These are phyloP conservation scores for Cordyceps cicadae DNA, from an alignment of 2,329 filamentous ascomycete species.

Conservation along the genomic window DNA sequence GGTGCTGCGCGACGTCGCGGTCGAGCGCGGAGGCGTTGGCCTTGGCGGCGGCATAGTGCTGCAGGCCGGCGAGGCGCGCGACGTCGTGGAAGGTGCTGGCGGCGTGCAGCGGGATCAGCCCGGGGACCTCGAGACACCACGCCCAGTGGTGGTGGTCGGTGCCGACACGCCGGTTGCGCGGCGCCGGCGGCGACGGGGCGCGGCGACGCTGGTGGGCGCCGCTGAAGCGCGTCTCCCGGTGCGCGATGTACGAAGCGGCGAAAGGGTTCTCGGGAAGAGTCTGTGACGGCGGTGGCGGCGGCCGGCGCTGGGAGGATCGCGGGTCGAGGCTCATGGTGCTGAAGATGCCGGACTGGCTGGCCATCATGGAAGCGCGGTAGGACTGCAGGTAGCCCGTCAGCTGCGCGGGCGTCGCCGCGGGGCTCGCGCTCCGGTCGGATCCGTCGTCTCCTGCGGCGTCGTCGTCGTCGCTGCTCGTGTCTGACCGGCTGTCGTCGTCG, in stretches of 20 bases:
- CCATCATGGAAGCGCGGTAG: conserved; percentile 1
- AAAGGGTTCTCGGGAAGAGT: not conserved
- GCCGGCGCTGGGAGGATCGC: not conserved
- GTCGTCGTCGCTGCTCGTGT: not conserved
- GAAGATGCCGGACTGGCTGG: not conserved
- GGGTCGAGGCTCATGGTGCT: not conserved
- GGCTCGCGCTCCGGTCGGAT: not conserved
- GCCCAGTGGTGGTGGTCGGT: conserved; percentile 3
- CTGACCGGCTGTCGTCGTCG: not conserved
- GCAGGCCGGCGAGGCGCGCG: not conserved
- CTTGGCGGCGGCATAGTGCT: not conserved
- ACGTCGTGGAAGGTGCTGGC: conserved; percentile 2
- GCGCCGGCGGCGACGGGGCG: not conserved
- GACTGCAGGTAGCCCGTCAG: not conserved
- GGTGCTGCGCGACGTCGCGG: conserved; percentile 3
- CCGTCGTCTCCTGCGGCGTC: not conserved
- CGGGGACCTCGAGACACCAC: not conserved
- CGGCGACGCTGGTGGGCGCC: not conserved
- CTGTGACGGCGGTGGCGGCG: not conserved
- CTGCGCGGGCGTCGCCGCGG: not conserved
- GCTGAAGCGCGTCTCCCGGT: not conserved
- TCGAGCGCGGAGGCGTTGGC: not conserved
- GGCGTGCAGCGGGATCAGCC: not conserved
- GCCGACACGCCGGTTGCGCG: not conserved
- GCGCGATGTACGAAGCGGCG: conserved; percentile 2